Evolutionary conservation across 768 basidiomycete genomes (phyloP).

Genomic region (Erythrobasidium yunnanense): DNA sequence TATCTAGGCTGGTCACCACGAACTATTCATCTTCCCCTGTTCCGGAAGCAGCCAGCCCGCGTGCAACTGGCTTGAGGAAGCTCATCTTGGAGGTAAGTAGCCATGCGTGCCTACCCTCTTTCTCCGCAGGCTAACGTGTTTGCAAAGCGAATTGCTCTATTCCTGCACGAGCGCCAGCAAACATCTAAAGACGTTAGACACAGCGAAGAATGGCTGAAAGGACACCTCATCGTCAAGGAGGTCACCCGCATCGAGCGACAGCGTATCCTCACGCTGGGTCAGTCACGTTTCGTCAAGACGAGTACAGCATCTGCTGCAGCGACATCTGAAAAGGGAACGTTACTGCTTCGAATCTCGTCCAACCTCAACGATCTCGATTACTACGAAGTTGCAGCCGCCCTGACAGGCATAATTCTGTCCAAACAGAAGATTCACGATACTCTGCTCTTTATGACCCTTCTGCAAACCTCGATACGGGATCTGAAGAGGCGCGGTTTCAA

Average conservation of each 20-base stretch:
- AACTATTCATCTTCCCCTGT: slow-evolving; percentile 48
- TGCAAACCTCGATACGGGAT: slow-evolving; percentile 76
- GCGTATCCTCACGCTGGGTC: slow-evolving; percentile 50
- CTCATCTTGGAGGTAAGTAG: slow-evolving; percentile 34
- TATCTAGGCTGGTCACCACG: slow-evolving; percentile 65
- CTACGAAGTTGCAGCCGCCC: slow-evolving; percentile 77
- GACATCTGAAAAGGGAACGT: slow-evolving; percentile 35
- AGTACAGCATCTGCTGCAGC: slow-evolving; percentile 69
- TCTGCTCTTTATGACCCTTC: slow-evolving; percentile 79
- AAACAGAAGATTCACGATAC: slow-evolving; percentile 73
- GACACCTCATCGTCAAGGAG: slow-evolving; percentile 33
- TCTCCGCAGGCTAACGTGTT: slow-evolving; percentile 51
- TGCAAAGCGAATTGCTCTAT: slow-evolving; percentile 74
- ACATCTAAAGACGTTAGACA: slow-evolving; percentile 37
- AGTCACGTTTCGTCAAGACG: slow-evolving; percentile 47
- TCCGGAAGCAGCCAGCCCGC: neutral
- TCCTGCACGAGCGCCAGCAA: slow-evolving; percentile 67
- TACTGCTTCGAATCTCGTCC: slow-evolving; percentile 28
- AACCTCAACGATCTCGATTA: slow-evolving; percentile 67
- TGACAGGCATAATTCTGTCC: slow-evolving; percentile 69
- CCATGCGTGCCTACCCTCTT: too few species aligned
- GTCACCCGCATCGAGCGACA: slow-evolving; percentile 49
- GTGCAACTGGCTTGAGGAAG: slow-evolving; percentile 31
- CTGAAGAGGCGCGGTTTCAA: slow-evolving; percentile 76
- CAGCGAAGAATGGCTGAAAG: slow-evolving; percentile 41